Evolutionary conservation across 257 asterid species (phyloP), one percentile per base, ranked within the genome.

Genomic region (Jacaranda mimosifolia): DNA sequence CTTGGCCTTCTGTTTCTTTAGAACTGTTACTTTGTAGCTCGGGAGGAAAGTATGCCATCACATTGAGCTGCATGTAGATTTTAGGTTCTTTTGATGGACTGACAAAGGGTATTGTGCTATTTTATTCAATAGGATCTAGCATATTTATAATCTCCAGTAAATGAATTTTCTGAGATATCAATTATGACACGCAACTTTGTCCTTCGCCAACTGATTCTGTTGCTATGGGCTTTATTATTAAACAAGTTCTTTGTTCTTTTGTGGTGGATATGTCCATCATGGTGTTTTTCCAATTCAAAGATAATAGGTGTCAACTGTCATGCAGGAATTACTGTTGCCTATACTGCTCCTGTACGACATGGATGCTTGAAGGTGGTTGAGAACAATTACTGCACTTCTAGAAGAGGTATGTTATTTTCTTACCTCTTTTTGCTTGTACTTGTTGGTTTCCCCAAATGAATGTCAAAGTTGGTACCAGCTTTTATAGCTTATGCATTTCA

Each of bases 301-400:
- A 14, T 68, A 70, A 46, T 59, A 9, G 12, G 8, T 53, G 35
- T 67, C 14, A 57, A 49, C 63, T 80, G 62, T 77, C 65, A 40
- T 87, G 87, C 94, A 91, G 99, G 99, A 70, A 85, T 95, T 39
- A 8, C 83, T 60, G 98, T 91, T 17, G 97, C 97, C 46, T 89
- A 83, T 82, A 26, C 86, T 74, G 96, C 97, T 83, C 93, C 97
- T n/a, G 52, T 69, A 74, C 87, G 91, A 53, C 97, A 95, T 84
- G 91, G 91, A 83, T 95, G 98, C 91, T 87, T 95, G 93, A 95
- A 89, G 83, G 94, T 93, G 74, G 99, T 95, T 57, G 98, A 95
- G 83, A 95, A 93, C 79, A 87, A 86, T 78, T 93, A 89, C 73
- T 95, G 99, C 76, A 89, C 98, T 80, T 95, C 98, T 72, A 90